phyloP scores from a whole-genome alignment of 208 protist species.

The Leishmania mexicana region DNA sequence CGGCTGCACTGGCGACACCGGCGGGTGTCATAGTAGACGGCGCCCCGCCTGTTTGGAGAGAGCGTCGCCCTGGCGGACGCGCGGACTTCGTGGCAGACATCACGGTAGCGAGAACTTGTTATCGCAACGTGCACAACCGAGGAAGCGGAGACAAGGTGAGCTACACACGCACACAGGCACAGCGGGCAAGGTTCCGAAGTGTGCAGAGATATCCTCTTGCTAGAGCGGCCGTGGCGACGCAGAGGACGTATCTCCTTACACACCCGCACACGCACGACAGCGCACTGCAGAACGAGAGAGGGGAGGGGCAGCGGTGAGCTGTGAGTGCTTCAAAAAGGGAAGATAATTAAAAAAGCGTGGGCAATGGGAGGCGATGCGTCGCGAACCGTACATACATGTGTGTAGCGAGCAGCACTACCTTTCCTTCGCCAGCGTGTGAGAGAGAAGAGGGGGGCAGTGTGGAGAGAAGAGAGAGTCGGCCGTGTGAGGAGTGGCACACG shows the following conservation, averaged over 20 bases:
- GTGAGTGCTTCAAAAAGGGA: not conserved
- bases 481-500: not conserved
- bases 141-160: slow-evolving; percentile 1
- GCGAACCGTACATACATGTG: not conserved
- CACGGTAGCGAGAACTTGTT: not conserved
- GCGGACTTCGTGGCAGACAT: not conserved
- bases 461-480: not conserved
- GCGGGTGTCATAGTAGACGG: not conserved
- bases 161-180: not conserved
- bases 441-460: not conserved
- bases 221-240: not conserved
- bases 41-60: slow-evolving; percentile 7
- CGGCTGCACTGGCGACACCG: not conserved
- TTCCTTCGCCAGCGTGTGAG: not conserved
- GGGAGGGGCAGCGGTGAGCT: slow-evolving; percentile 2
- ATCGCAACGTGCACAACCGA: not conserved
- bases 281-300: not conserved
- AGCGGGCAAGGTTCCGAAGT: not conserved
- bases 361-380: not conserved
- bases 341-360: not conserved
- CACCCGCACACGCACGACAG: not conserved
- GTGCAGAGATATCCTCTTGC: not conserved
- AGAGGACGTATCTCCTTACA: not conserved
- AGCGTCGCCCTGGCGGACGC: slow-evolving; percentile 14
- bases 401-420: not conserved